Base-by-base conservation (phyloP, 78 protist genomes). In the Cavenderia fasciculata region DNA sequence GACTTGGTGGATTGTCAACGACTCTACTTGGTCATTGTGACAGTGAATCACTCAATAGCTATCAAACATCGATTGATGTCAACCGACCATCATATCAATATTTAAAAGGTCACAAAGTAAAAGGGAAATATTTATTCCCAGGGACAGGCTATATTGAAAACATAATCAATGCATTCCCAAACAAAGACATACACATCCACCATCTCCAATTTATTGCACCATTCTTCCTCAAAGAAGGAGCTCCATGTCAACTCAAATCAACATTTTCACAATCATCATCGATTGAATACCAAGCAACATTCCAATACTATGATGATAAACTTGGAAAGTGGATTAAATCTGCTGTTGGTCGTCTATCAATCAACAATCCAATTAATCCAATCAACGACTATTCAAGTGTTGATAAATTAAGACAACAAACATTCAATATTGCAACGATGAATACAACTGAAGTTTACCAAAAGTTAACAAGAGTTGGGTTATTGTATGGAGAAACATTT, bases 401-500 rank as follows among this genome's bases (percentile, higher is more conserved):
- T 18, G 59, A 12, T 57, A 57, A 25, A 23, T 57, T 5, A 57
- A 57, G 4, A 2, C 27, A 4, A 27, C 63, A 10, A 27, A 21
- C 63, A 25, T 57, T 27, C 19, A 46, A 56, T 21, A 34, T 52
- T 3, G 51, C 76, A 0, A 78, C 65, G 7, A 36, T 78, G 0
- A 23, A 44, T 21, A 78, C 62, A 36, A 25, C 19, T 52, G 76
- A 78, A 29, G 74, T 78, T 21, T 78, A 78, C 46, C 47, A 25
- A 43, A 78, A 78, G 40, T 0, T 78, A 0, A 40, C 33, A 41
- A 31, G 47, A 11, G 49, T 78, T 23, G 65, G 76, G 36, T 54
- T 78, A 29, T 75, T 75, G 34, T 78, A 78, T 52, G 88, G 88
- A 2, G 76, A 74, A 78, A 52, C 88, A 2, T 78, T 78, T 68